Percentiles rank a stretch among this genome's conserved stretches.
Conservation (phyloP, 768 basidiomycete species). For the Trametes sanguinea region DNA sequence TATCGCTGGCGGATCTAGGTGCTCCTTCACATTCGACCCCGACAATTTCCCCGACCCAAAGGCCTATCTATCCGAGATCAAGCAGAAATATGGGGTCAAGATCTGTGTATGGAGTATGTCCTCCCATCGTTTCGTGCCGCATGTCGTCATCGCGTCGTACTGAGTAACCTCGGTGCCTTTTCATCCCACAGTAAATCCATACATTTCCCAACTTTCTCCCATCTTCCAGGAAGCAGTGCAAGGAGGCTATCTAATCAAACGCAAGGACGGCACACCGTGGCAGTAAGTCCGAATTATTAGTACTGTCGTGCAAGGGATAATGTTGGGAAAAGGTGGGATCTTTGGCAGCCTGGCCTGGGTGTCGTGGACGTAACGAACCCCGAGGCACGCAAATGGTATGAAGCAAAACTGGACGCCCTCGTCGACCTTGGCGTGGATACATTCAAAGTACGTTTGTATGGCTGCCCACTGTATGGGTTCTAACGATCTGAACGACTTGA, state of each 20-base stretch:
- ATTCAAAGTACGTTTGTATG: conserved; percentile 46
- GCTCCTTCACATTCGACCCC: conserved; percentile 76
- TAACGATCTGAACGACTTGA: background rate
- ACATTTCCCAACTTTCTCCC: conserved; percentile 67
- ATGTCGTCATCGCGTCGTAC: background rate
- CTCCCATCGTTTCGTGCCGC: background rate
- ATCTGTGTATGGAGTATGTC: conserved; percentile 70
- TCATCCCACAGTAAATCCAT: conserved; percentile 59
- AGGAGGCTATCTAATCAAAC: conserved; percentile 71
- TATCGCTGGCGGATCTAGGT: conserved; percentile 40
- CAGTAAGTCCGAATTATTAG: conserved; percentile 44
- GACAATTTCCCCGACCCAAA: conserved; percentile 75
- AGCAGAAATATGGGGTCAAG: conserved; percentile 63
- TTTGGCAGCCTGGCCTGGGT: conserved; percentile 66
- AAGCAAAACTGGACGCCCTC: conserved; percentile 42
- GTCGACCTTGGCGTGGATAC: conserved; percentile 50
- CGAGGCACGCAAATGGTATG: conserved; percentile 50
- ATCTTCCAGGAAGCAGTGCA: conserved; percentile 70
- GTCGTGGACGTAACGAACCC: conserved; percentile 69
- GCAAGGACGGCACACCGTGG: conserved; percentile 66
- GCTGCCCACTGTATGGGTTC: background rate
- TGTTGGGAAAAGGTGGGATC: conserved; percentile 46
- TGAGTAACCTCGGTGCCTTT: background rate
- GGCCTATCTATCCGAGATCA: conserved; percentile 61
- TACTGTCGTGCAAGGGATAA: background rate